phyloP scores from a whole-genome alignment of 257 asterid species.

The Scutellaria minor region DNA sequence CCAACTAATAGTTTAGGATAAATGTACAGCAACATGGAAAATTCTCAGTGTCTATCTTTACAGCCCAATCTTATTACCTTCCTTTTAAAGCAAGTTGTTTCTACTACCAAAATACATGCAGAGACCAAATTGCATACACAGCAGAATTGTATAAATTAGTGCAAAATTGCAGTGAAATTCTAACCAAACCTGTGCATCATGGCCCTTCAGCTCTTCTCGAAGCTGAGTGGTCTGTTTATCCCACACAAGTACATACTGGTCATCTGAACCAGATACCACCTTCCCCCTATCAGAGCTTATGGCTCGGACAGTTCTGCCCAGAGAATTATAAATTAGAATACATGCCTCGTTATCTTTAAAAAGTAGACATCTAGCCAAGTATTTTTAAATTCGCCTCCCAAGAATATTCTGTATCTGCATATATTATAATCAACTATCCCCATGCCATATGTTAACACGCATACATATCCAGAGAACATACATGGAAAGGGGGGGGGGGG shows the following conservation, averaged over 20 bases:
- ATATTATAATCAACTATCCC: slow-evolving; percentile 15
- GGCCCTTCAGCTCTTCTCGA: slow-evolving; percentile 94
- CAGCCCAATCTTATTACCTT: slow-evolving; percentile 18
- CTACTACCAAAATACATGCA: slow-evolving; percentile 5
- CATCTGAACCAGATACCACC: slow-evolving; percentile 99
- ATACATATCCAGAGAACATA: not conserved
- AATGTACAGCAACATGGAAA: not conserved
- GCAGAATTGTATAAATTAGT: slow-evolving; percentile 4
- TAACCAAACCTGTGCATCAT: slow-evolving; percentile 72
- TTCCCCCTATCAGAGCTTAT: slow-evolving; percentile 95
- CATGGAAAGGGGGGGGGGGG: not conserved
- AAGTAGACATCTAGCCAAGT: slow-evolving; percentile 19
- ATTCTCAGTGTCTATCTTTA: not conserved
- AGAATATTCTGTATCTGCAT: slow-evolving; percentile 1
- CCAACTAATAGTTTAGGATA: not conserved
- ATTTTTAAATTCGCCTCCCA: slow-evolving; percentile 1
- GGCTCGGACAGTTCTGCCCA: slow-evolving; percentile 80
- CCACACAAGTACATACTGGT: slow-evolving; percentile 93
- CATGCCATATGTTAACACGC: slow-evolving; percentile 10
- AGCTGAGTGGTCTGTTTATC: slow-evolving; percentile 94
- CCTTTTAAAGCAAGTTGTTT: not conserved
- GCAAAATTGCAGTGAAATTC: not conserved
- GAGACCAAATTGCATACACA: not conserved
- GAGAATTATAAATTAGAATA: slow-evolving; percentile 22
- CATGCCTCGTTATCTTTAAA: not conserved